phyloP scores from a whole-genome alignment of 371 early-diverging fungal species.

The Mortierella sp. region DNA sequence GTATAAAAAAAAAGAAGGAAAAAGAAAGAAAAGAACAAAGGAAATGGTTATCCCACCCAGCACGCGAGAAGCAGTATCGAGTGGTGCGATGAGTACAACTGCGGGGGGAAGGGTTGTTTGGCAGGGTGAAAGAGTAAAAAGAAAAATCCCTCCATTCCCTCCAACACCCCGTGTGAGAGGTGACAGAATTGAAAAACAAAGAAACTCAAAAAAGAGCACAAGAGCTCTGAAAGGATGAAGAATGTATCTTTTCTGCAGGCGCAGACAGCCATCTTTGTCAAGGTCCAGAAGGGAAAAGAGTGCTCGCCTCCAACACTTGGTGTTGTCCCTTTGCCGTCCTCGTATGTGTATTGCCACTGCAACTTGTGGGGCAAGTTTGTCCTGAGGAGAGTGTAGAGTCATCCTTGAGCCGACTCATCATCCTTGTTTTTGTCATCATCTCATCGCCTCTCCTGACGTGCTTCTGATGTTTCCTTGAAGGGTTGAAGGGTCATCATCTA shows the following conservation, averaged over 20 bases:
- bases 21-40: background rate
- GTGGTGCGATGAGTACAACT: background rate
- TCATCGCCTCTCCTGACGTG: background rate
- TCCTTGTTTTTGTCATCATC: slow-evolving; percentile 1
- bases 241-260: background rate
- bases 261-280: background rate
- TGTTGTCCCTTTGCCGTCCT: background rate
- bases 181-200: background rate
- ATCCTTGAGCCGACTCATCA: background rate
- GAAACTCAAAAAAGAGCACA: background rate
- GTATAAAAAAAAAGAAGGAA: slow-evolving; percentile 10
- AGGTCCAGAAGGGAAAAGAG: background rate
- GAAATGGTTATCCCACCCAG: slow-evolving; percentile 3
- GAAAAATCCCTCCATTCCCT: background rate
- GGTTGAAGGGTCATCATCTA: slow-evolving; percentile 6
- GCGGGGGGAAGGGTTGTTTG: background rate
- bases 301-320: background rate
- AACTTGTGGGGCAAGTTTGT: background rate
- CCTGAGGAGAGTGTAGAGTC: background rate
- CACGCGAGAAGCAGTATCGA: background rate
- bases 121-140: background rate
- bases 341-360: background rate
- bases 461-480: background rate
- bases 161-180: background rate
- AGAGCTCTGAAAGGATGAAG: background rate